phyloP scores from a whole-genome alignment of 768 basidiomycete genomes.

The Daedalea quercina region DNA sequence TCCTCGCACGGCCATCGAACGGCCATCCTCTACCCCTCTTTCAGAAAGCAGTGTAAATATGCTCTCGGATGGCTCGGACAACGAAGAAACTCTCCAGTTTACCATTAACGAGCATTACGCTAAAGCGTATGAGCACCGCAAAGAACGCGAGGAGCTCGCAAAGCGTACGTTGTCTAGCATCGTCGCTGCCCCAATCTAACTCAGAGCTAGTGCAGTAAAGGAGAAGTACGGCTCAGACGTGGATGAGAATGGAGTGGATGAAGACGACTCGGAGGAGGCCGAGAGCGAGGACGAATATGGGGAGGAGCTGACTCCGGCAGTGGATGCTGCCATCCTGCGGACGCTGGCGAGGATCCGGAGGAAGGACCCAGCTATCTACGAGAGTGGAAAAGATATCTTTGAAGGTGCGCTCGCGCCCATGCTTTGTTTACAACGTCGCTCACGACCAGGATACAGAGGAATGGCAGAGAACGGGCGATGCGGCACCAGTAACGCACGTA shows the following conservation, averaged over 20 bases:
- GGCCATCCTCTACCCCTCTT: too few species aligned
- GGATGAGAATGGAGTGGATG: constrained; percentile 45
- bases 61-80: constrained; percentile 29
- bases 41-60: constrained; percentile 1
- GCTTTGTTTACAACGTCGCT: background rate
- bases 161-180: constrained; percentile 43
- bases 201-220: constrained; percentile 48
- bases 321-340: constrained; percentile 90
- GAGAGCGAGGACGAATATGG: constrained; percentile 93
- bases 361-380: constrained; percentile 83
- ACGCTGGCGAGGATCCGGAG: constrained; percentile 81
- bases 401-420: constrained; percentile 47
- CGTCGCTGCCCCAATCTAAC: background rate
- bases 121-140: constrained; percentile 76
- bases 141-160: constrained; percentile 79
- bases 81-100: constrained; percentile 38
- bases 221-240: constrained; percentile 81
- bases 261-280: constrained; percentile 63
- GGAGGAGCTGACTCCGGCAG: constrained; percentile 86
- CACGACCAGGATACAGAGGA: constrained; percentile 45
- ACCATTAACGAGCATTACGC: constrained; percentile 74
- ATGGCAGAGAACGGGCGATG: constrained; percentile 38
- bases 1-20: too few species aligned
- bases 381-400: constrained; percentile 62
- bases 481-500: constrained; percentile 17